phyloP scores from a whole-genome alignment of 192 early-diverging fungal species.

The Coemansia sp. region DNA sequence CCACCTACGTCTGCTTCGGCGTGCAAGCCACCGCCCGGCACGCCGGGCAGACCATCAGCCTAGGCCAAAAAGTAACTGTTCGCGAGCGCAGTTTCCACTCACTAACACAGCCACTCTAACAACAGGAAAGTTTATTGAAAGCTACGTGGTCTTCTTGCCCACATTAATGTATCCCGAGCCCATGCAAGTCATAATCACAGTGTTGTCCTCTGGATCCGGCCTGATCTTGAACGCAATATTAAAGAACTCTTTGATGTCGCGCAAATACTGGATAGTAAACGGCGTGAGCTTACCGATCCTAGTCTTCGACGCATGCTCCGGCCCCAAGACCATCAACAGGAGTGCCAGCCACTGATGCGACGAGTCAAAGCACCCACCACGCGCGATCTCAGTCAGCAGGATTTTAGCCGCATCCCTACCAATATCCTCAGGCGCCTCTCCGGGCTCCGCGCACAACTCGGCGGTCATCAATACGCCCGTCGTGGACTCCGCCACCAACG shows the following conservation, averaged over 20 bases:
- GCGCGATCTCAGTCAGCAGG: slow-evolving; percentile 80
- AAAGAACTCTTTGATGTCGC: slow-evolving; percentile 88
- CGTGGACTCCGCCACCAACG: slow-evolving; percentile 89
- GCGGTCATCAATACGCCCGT: slow-evolving; percentile 80
- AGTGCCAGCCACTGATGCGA: slow-evolving; percentile 83
- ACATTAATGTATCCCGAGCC: slow-evolving; percentile 89
- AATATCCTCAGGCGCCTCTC: slow-evolving; percentile 89
- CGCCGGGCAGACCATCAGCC: slow-evolving; percentile 18
- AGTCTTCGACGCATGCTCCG: slow-evolving; percentile 92
- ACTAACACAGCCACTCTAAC: slow-evolving; percentile 33
- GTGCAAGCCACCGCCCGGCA: slow-evolving; percentile 38
- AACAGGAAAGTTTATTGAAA: background rate
- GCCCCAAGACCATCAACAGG: slow-evolving; percentile 81
- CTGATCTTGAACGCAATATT: slow-evolving; percentile 90
- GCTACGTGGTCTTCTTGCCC: slow-evolving; percentile 76
- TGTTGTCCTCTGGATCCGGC: slow-evolving; percentile 67
- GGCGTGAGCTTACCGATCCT: slow-evolving; percentile 80
- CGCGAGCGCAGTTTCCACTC: slow-evolving; percentile 34
- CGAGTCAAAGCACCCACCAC: slow-evolving; percentile 90
- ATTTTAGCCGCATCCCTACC: slow-evolving; percentile 72
- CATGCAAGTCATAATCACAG: slow-evolving; percentile 79
- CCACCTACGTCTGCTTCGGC: slow-evolving; percentile 38
- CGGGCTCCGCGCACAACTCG: slow-evolving; percentile 76
- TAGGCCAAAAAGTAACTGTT: slow-evolving; percentile 26
- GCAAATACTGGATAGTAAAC: slow-evolving; percentile 89